These are phyloP conservation scores for Rubroshorea leprosula DNA, from an alignment of 345 rosid species.

Conservation along the genomic window DNA sequence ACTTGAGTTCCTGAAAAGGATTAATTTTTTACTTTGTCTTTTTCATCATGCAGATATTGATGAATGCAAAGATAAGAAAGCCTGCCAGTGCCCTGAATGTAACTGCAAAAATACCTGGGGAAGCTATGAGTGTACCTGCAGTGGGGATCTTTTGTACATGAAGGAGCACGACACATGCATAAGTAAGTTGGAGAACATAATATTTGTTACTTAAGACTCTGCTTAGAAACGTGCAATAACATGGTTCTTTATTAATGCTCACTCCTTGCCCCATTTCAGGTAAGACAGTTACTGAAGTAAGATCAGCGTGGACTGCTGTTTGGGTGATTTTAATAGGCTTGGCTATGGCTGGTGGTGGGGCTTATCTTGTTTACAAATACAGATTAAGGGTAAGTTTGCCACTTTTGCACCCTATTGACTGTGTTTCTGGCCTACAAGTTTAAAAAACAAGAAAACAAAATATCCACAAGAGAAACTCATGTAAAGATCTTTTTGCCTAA, in stretches of 20 bases:
- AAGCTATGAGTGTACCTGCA: conserved; percentile 80
- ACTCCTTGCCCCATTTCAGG: conserved; percentile 35
- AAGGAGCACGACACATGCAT: conserved; percentile 95
- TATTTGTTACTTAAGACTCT: conserved; percentile 1
- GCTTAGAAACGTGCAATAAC: background rate
- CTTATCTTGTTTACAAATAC: conserved; percentile 82
- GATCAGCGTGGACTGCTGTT: conserved; percentile 87
- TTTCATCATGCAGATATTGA: conserved; percentile 51
- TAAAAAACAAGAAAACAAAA: too few relatives aligned
- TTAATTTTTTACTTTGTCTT: conserved; percentile 2
- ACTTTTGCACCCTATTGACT: background rate
- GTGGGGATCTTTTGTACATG: conserved; percentile 83
- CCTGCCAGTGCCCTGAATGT: conserved; percentile 95
- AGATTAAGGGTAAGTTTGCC: conserved; percentile 67
- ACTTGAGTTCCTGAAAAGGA: background rate
- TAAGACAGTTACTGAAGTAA: conserved; percentile 61
- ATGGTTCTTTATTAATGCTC: conserved; percentile 10
- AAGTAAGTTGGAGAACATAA: conserved; percentile 40
- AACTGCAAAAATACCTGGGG: conserved; percentile 95
- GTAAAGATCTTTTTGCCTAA: too few relatives aligned
- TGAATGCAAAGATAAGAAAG: conserved; percentile 92
- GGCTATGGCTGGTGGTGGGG: conserved; percentile 79
- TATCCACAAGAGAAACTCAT: too few relatives aligned
- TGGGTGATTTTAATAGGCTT: conserved; percentile 82
- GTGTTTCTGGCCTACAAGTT: too few relatives aligned